Base-by-base conservation (phyloP, 345 rosid species). In the Kandelia obovata region DNA sequence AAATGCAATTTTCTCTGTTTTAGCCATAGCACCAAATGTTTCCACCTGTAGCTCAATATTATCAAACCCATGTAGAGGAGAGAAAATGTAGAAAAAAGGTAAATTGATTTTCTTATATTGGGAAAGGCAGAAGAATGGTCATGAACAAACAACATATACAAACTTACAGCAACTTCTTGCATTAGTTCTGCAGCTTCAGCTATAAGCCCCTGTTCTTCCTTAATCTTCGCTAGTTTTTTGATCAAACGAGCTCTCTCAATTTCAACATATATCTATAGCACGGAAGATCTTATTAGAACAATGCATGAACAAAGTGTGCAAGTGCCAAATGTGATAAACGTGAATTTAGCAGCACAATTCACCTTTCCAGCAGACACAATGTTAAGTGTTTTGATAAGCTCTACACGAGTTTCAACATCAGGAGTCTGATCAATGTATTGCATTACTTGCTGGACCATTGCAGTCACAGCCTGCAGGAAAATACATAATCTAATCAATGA, bases 401-500 rank as follows among this genome's bases (percentile, higher is more conserved):
- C 99, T 56, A 92, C 79, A 43, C 91, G 93, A 57, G 97, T 83
- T 73, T 90, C 98, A 53, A 92, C 71, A 70, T 96, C 98, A 16
- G 97, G 98, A 17, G 97, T 92, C 88, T 88, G 83, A 61, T 96
- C 99, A 71, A 90, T 96, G 70, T 90, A 96, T 62, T 81, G 85
- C 96, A 92, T 96, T 6, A 97, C 98, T 80, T 96, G 97, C 85
- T 92, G 98, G 74, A 96, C 99, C 97, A 96, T 88, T 23, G 92
- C 92, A 75, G 92, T 88, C 58, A 96, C 95, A 70, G 95, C 99
- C 99, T 96, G 74, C 35, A 16, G 19, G 21, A 61, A 71, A 31
- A 58, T 15, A 62, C 9, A 71, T 8, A 64, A 15, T 34, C 34
- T 5, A 5, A 58, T 34, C n/a, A 70, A 52, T 67, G 60, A 72